Base-by-base conservation (phyloP, 768 basidiomycete species). In the Cyclocybe aegerita region DNA sequence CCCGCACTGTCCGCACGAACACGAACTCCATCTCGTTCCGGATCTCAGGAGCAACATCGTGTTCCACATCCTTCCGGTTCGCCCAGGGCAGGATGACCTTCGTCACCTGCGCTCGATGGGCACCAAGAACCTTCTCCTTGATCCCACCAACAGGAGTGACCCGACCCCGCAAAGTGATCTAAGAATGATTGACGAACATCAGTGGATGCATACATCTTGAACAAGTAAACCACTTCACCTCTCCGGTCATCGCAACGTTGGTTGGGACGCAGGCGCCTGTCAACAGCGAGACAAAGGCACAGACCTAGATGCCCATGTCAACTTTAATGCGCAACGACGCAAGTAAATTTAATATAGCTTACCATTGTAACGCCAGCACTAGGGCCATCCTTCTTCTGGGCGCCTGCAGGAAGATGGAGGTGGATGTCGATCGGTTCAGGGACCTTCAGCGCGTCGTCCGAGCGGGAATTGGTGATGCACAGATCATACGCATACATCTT, bases 341-440 rank as follows among this genome's bases (percentile, higher is more conserved):
- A 29, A 23, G 6, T 16, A 39, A 34, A 34, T n/a, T 9, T 30
- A 11, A 10, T 5, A 7, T 31, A 40, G 62, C 74, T 50, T 53
- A 91, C 89, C 83, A 95, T 93, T 0, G 90, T 90, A 16, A 95
- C 77, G 2, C 93, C 93, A 0, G 93, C 93, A 61, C 88, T 91
- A 0, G 93, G 93, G 0, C 94, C 93, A 60, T 96, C 93, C 71
- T 96, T 97, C 78, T 86, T 92, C 67, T 93, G 88, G 2, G 92
- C 89, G 0, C 94, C 95, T 1, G 89, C 80, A 0, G 94, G 95
- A 7, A 96, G 73, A 62, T 97, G 94, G 11, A 94, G 70, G 60
- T 98, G 94, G 8, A 98, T 71, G 61, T 98, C 93, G 40, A 93
- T 80, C 15, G 75, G 68, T 45, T 88, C 79, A 0, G 84, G 85